Base-by-base conservation (phyloP, 1,139 yeast genomes). In the Kluyveromyces sp. region DNA sequence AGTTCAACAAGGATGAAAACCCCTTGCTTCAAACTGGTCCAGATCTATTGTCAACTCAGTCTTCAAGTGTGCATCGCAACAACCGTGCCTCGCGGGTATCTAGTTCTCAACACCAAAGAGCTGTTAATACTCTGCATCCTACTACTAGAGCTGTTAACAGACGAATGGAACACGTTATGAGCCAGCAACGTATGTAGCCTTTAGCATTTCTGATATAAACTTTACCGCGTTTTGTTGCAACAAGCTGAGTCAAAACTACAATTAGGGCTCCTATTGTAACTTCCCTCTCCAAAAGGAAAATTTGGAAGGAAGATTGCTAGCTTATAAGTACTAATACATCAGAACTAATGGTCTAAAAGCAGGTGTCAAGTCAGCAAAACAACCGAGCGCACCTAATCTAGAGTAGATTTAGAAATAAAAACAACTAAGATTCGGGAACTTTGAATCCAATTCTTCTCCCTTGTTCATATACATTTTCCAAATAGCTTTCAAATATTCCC, bases 381-480 rank as follows among this genome's bases (percentile, higher is more conserved):
- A n/a, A n/a, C n/a, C n/a, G n/a, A n/a, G n/a, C n/a, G n/a, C n/a
- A n/a, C n/a, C n/a, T n/a, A n/a, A n/a, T n/a, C n/a, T n/a, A n/a
- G n/a, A n/a, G n/a, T n/a, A n/a, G n/a, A n/a, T n/a, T n/a, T n/a
- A n/a, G n/a, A n/a, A n/a, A 30, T 13, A 15, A 30, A 15, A 13
- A 12, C 33, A 12, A 30, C 17, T 16, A 13, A 20, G n/a, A 17
- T 9, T 57, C 63, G 15, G 87, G 87, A 3, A 83, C 83, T 51
- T 69, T 74, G 63, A 76, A 82, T 52, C 78, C 75, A 32, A 71
- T 59, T 39, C 66, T 66, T 46, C 78, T 74, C 1, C 98, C 98
- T 60, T 86, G 95, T 26, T 73, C 69, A 57, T 89, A 89, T 11
- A 94, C 74, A 38, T 74, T 72, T 40, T 80, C 75, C 55, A 92